phyloP scores from a whole-genome alignment of 108 stramenopile species.

The Cyclotella atomus region DNA sequence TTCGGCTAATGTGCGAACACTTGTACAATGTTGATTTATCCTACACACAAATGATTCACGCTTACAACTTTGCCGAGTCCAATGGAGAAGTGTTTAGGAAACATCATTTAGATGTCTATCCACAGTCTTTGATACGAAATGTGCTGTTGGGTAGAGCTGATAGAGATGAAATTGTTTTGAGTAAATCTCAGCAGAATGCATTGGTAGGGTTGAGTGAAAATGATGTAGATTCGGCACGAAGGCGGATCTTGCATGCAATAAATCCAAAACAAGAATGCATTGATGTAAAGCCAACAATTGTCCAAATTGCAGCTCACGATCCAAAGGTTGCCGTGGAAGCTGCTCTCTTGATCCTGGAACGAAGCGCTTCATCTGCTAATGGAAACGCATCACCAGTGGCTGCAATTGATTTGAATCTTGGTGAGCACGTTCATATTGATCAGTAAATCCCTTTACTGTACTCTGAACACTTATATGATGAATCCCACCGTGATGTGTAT shows the following conservation, averaged over 20 bases:
- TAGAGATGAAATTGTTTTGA: background rate
- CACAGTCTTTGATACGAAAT: slow-evolving; percentile 38
- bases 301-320: slow-evolving; percentile 95
- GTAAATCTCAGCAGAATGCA: slow-evolving; percentile 28
- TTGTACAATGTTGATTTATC: slow-evolving; percentile 85
- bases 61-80: slow-evolving; percentile 59
- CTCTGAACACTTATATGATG: too few relatives aligned
- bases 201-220: slow-evolving; percentile 17
- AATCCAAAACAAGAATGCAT: background rate
- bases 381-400: slow-evolving; percentile 42
- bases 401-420: slow-evolving; percentile 85
- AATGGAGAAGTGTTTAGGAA: slow-evolving; percentile 58
- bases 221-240: slow-evolving; percentile 30
- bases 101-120: slow-evolving; percentile 77
- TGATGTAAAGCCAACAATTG: slow-evolving; percentile 58
- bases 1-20: slow-evolving; percentile 86
- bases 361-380: slow-evolving; percentile 10
- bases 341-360: slow-evolving; percentile 74
- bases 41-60: slow-evolving; percentile 97
- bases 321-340: slow-evolving; percentile 75
- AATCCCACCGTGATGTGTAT: background rate
- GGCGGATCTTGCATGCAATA: slow-evolving; percentile 26
- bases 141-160: slow-evolving; percentile 26
- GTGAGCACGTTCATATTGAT: slow-evolving; percentile 24
- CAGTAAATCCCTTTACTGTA: background rate